Evolutionary conservation across 164 flowering plant genomes (phyloP).

Genomic region (Litsea cubeba): DNA sequence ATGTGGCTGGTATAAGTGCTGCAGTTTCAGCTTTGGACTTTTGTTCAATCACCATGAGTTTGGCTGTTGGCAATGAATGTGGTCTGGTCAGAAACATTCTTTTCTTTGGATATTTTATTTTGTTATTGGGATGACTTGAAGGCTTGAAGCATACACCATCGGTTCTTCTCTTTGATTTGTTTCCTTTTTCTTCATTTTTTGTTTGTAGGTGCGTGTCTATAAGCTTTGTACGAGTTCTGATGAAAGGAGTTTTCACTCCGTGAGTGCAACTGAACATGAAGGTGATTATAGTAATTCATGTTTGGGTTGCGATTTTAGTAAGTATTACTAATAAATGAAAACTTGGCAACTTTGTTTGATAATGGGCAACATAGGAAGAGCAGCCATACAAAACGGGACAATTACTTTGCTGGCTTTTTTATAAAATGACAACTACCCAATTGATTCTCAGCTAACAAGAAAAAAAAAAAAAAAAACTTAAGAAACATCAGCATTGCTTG

Average conservation of each 20-base stretch:
- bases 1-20: constrained; percentile 44
- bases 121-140: background rate
- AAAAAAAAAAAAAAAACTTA: too few species aligned
- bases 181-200: constrained; percentile 11
- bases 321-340: background rate
- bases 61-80: constrained; percentile 75
- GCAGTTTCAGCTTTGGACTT: constrained; percentile 63
- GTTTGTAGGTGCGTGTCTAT: constrained; percentile 57
- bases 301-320: too few species aligned
- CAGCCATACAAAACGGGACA: too few species aligned
- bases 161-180: background rate
- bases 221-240: constrained; percentile 33
- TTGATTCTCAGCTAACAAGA: too few species aligned
- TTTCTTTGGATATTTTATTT: background rate
- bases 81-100: constrained; percentile 65
- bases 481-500: too few species aligned
- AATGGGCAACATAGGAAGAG: too few species aligned
- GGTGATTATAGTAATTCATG: constrained; percentile 12
- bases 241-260: constrained; percentile 41
- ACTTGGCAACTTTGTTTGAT: background rate
- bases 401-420: too few species aligned
- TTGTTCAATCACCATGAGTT: constrained; percentile 38
- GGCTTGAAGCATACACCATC: background rate
- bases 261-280: constrained; percentile 41
- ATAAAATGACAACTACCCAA: too few species aligned